These are phyloP conservation scores for Excoecaria cochinchinensis DNA, from an alignment of 345 rosid species.

Conservation along the genomic window DNA sequence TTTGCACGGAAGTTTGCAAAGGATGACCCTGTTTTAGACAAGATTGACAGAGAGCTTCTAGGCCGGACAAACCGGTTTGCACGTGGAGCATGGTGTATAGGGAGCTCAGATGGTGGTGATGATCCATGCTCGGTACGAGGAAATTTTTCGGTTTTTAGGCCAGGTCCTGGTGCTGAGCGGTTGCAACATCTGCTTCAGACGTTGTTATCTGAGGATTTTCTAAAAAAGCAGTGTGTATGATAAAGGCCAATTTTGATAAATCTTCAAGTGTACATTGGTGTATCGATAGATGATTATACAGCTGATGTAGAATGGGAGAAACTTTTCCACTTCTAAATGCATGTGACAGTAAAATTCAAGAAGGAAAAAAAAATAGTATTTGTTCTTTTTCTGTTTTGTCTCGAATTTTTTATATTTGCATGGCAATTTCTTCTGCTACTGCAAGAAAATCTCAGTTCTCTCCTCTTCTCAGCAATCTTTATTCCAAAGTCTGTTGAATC, in stretches of 20 bases:
- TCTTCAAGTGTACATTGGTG: slow-evolving; percentile 36
- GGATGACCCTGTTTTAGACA: slow-evolving; percentile 74
- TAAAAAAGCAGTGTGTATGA: slow-evolving; percentile 59
- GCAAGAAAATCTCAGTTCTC: too few relatives aligned
- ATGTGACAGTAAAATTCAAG: slow-evolving; percentile 18
- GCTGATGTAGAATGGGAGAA: slow-evolving; percentile 19
- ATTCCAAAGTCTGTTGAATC: too few relatives aligned
- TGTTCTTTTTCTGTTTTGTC: not conserved
- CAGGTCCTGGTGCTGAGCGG: slow-evolving; percentile 76
- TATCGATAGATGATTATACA: slow-evolving; percentile 33
- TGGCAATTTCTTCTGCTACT: not conserved
- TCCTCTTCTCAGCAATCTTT: too few relatives aligned
- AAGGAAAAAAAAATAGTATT: not conserved
- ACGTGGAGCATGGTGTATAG: slow-evolving; percentile 82
- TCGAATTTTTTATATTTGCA: not conserved
- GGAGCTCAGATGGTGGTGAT: slow-evolving; percentile 49
- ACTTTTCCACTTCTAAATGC: slow-evolving; percentile 5
- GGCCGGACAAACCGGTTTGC: slow-evolving; percentile 60
- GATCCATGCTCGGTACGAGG: slow-evolving; percentile 71
- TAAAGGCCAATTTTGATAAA: slow-evolving; percentile 17
- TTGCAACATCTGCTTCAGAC: slow-evolving; percentile 52
- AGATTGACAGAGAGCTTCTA: slow-evolving; percentile 73
- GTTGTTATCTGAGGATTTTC: slow-evolving; percentile 57
- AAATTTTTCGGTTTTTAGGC: slow-evolving; percentile 54
- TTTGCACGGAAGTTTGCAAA: slow-evolving; percentile 83